Percentiles rank a stretch among this genome's conserved stretches.
These are phyloP conservation scores for Pyrenula aspistea DNA, from an alignment of 495 filamentous ascomycete genomes.

Conservation along the genomic window DNA sequence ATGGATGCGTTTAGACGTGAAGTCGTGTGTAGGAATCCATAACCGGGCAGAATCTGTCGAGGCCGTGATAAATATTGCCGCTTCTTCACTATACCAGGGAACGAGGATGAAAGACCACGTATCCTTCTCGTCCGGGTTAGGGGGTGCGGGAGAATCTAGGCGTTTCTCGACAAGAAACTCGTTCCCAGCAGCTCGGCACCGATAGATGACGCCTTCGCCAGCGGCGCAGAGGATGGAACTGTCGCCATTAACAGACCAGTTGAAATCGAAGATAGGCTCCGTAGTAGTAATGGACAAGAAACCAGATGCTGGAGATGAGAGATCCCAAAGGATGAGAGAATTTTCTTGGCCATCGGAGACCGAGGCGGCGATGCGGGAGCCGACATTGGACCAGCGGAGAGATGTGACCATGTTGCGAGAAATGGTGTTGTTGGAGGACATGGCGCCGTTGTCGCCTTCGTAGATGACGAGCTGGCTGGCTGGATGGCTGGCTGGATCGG, in stretches of 20 bases:
- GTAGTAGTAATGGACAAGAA: constrained; percentile 27
- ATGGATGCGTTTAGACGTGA: constrained; percentile 26
- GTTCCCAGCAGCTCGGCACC: constrained; percentile 25
- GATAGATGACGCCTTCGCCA: constrained; percentile 27
- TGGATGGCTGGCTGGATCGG: not conserved
- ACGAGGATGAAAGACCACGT: constrained; percentile 28
- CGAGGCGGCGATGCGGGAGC: constrained; percentile 28
- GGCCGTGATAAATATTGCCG: constrained; percentile 24
- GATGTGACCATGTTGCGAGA: constrained; percentile 21
- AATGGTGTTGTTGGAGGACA: not conserved
- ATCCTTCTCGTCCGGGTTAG: constrained; percentile 9
- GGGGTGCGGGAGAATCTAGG: constrained; percentile 15
- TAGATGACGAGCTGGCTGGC: not conserved
- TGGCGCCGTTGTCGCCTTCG: not conserved
- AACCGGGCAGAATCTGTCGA: constrained; percentile 20
- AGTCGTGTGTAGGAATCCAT: constrained; percentile 35
- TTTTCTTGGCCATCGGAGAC: constrained; percentile 28
- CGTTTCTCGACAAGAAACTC: constrained; percentile 25
- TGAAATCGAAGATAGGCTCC: constrained; percentile 26
- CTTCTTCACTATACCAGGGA: constrained; percentile 9
- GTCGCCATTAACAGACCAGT: constrained; percentile 22
- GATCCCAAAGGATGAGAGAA: constrained; percentile 35
- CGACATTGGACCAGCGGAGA: constrained; percentile 26
- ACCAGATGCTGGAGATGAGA: constrained; percentile 26
- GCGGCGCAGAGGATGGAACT: constrained; percentile 19